Percentiles rank a stretch among this genome's conserved stretches.
These are phyloP conservation scores for Monosporascus cannonballus DNA, from an alignment of 2,329 filamentous ascomycete genomes.

Conservation along the genomic window DNA sequence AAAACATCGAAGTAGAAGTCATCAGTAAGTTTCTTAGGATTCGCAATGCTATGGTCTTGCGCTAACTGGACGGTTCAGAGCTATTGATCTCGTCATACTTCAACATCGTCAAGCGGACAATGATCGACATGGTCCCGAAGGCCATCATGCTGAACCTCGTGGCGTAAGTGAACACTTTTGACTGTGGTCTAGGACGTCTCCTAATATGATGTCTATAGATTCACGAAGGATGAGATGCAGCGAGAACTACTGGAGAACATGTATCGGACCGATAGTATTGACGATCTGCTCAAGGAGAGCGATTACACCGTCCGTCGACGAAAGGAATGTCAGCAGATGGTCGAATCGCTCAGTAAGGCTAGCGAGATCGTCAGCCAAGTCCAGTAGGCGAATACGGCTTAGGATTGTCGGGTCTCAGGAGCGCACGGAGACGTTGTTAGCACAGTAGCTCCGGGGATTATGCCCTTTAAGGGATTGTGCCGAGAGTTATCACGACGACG, in stretches of 20 bases:
- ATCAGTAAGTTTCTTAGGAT: constrained; percentile 66
- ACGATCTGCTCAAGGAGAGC: constrained; percentile 94
- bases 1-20: constrained; percentile 93
- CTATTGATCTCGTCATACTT: constrained; percentile 95
- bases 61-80: constrained; percentile 46
- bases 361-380: constrained; percentile 92
- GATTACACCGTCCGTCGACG: constrained; percentile 91
- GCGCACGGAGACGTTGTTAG: no score
- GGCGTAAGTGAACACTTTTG: constrained; percentile 56
- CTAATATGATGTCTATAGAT: constrained; percentile 42
- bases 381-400: constrained; percentile 36
- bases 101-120: constrained; percentile 95
- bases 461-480: no score
- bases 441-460: no score
- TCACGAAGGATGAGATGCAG: constrained; percentile 98
- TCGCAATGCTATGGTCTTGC: background rate
- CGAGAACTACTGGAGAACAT: constrained; percentile 93
- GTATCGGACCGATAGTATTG: constrained; percentile 86
- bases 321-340: constrained; percentile 99
- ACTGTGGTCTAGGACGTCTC: background rate
- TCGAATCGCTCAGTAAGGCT: constrained; percentile 82
- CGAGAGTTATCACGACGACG: no score
- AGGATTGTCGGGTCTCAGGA: no score
- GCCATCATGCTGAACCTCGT: constrained; percentile 98
- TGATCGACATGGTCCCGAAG: constrained; percentile 99